Base-by-base conservation (phyloP, 305 asterid genomes). In the Fraxinus latifolia region DNA sequence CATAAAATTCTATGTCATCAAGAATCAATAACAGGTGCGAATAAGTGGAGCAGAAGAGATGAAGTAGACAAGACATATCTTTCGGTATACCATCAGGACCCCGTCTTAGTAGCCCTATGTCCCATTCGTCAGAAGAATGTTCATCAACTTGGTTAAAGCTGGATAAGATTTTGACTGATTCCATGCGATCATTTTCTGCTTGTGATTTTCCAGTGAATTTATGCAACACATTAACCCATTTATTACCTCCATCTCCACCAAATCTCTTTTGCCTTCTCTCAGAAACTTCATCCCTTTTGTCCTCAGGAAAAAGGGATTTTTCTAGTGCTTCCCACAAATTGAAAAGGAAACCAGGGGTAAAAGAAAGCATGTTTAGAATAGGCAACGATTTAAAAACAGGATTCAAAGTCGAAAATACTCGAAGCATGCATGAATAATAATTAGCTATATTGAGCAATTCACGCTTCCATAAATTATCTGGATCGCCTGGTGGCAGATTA, bases 1-100 rank as follows among this genome's bases (percentile, higher is more conserved):
- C 97, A 81, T 94, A 95, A 87, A 95, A 95, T 86, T 95, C 99
- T 39, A 88, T 86, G 89, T 95, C 99, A 86, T 94, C 98, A 72
- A 95, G 97, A 87, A 95, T 92, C 89, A 93, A 89, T 85, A 95
- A 87, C 77, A 95, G 92, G 83, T 95, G 99, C 4, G 97, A 94
- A 84, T 95, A 95, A 84, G 90, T 81, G 87, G 97, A 90, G 83
- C 98, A 95, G 83, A 95, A 95, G 84, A 94, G 95, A 84, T 91
- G 91, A 74, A 95, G 97, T 81, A 92, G 90, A 89, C 94, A 91
- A 85, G 92, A 82, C 68, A 85, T 79, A 82, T 92, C 97, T 68
- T 88, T 84, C 60, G 96, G 89, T 82, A 95, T 83, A 87, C 96
- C 93, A 86, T 91, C 95, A 62, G 97, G 94, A 37, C 97, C 98